These are phyloP conservation scores for Dimocarpus longan DNA, from an alignment of 345 rosid genomes.

Conservation along the genomic window DNA sequence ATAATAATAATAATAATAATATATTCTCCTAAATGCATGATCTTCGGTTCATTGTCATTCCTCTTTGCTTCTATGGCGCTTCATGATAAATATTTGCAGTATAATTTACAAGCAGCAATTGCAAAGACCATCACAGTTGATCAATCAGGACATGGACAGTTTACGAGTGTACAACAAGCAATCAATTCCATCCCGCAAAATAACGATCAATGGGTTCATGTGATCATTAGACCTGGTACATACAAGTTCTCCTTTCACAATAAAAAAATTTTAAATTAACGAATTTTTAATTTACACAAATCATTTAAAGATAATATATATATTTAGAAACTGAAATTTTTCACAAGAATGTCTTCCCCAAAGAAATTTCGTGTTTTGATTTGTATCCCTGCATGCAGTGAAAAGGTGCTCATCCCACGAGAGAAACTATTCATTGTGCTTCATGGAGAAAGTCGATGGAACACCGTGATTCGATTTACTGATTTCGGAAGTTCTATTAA, in stretches of 20 bases:
- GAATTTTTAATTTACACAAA: too few species aligned
- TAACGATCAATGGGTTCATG: conserved; percentile 36
- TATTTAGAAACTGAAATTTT: too few species aligned
- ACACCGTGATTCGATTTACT: conserved; percentile 34
- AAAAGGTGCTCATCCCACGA: conserved; percentile 38
- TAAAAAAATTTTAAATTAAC: too few species aligned
- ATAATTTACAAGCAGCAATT: conserved; percentile 9
- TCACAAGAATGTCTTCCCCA: too few species aligned
- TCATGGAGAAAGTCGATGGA: conserved; percentile 28
- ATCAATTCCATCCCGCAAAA: conserved; percentile 40
- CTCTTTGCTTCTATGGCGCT: background rate
- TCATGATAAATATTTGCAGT: background rate
- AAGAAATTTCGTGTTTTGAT: background rate
- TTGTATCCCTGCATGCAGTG: conserved; percentile 24
- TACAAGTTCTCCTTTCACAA: conserved; percentile 15
- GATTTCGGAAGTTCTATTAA: conserved; percentile 20
- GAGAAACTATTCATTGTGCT: conserved; percentile 45
- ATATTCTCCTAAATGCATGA: background rate
- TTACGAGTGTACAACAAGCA: conserved; percentile 41
- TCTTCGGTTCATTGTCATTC: background rate
- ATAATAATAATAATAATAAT: too few species aligned
- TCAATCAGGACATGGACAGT: conserved; percentile 31
- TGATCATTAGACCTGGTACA: conserved; percentile 33
- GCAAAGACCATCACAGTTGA: conserved; percentile 30
- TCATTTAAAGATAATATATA: too few species aligned